phyloP scores from a whole-genome alignment of 2,329 filamentous ascomycete genomes.

The Claviceps maximensis region DNA sequence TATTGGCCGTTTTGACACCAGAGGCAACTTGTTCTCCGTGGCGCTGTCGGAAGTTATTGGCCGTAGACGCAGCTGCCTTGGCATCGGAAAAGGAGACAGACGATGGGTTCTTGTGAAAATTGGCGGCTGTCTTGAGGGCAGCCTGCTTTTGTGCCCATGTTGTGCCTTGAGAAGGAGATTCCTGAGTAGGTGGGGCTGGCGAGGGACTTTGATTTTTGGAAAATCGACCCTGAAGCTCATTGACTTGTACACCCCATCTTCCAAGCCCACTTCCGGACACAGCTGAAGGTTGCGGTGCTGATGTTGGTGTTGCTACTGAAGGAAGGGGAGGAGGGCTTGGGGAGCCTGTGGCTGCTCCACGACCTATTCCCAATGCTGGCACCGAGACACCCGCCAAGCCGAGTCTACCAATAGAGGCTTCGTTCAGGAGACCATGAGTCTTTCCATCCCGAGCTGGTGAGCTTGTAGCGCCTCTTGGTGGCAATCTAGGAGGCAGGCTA shows the following conservation, averaged over 20 bases:
- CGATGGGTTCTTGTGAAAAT: slow-evolving; percentile 46
- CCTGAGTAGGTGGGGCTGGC: slow-evolving; percentile 10
- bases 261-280: slow-evolving; percentile 9
- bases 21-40: slow-evolving; percentile 55
- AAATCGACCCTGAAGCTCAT: slow-evolving; percentile 57
- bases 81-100: slow-evolving; percentile 48
- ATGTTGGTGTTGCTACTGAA: not conserved
- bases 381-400: slow-evolving; percentile 66
- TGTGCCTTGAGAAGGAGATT: slow-evolving; percentile 34
- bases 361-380: slow-evolving; percentile 61
- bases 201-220: slow-evolving; percentile 33
- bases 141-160: slow-evolving; percentile 53
- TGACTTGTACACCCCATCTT: slow-evolving; percentile 32
- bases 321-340: slow-evolving; percentile 14
- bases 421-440: slow-evolving; percentile 24
- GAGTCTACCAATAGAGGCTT: slow-evolving; percentile 51
- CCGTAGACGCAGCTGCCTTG: slow-evolving; percentile 43
- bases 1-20: slow-evolving; percentile 43
- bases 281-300: slow-evolving; percentile 11
- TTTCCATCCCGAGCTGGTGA: slow-evolving; percentile 2
- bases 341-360: slow-evolving; percentile 16
- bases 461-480: slow-evolving; percentile 8
- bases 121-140: slow-evolving; percentile 46
- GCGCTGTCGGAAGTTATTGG: slow-evolving; percentile 56
- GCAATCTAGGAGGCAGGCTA: slow-evolving; percentile 36